These are phyloP conservation scores for Bipolaris zeicola DNA, from an alignment of 2,329 filamentous ascomycete species.

Conservation along the genomic window DNA sequence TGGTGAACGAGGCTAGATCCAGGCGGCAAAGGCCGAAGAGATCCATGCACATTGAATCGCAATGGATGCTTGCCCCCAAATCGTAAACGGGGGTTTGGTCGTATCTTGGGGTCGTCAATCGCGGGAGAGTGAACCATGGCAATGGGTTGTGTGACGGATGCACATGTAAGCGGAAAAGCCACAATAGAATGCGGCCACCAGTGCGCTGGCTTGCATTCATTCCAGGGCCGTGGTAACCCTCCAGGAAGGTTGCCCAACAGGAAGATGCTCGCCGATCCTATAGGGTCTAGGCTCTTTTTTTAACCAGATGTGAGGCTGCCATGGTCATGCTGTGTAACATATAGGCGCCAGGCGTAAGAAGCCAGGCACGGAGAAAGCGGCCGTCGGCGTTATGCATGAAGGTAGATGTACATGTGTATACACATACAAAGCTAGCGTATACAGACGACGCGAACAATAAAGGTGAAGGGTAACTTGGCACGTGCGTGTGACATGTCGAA, in stretches of 20 bases:
- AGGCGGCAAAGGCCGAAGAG: slow-evolving; percentile 24
- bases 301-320: neutral
- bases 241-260: slow-evolving; percentile 13
- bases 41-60: no score
- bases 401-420: no score
- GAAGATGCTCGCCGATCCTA: slow-evolving; percentile 31
- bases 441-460: no score
- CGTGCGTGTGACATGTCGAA: neutral
- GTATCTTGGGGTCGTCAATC: slow-evolving; percentile 9
- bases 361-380: no score
- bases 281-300: neutral
- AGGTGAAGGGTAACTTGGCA: no score
- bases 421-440: no score
- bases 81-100: no score
- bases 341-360: no score
- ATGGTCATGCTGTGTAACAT: neutral
- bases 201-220: slow-evolving; percentile 17
- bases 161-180: slow-evolving; percentile 14
- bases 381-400: no score
- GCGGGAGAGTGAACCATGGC: slow-evolving; percentile 20
- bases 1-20: neutral
- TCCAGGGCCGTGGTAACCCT: slow-evolving; percentile 19
- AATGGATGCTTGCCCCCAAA: no score
- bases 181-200: slow-evolving; percentile 6
- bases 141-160: slow-evolving; percentile 19